Percentiles rank a stretch among this genome's conserved stretches.
Evolutionary conservation across 2,329 filamentous ascomycete genomes (phyloP).

Genomic region (Paradendryphiella salina): DNA sequence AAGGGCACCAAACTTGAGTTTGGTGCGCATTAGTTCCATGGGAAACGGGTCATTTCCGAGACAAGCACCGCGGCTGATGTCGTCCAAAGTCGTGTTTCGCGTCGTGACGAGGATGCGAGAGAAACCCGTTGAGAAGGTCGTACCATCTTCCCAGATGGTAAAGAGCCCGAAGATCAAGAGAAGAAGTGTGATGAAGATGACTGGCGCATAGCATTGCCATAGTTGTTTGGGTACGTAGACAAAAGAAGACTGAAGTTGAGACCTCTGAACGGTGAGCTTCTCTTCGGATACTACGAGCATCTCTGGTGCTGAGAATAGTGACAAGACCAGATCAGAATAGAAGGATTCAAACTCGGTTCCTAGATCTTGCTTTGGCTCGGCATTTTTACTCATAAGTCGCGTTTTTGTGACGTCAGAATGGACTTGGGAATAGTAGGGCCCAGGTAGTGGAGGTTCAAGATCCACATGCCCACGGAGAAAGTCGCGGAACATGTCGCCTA

Average conservation of each 20-base stretch:
- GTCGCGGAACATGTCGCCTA: slow-evolving; percentile 37
- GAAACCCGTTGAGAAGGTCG: slow-evolving; percentile 42
- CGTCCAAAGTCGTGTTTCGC: slow-evolving; percentile 41
- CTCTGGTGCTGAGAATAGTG: slow-evolving; percentile 41
- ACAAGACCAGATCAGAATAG: slow-evolving; percentile 43
- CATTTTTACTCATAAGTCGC: slow-evolving; percentile 47
- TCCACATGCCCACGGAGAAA: slow-evolving; percentile 41
- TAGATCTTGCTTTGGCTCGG: slow-evolving; percentile 31
- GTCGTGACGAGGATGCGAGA: slow-evolving; percentile 44
- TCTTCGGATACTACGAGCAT: slow-evolving; percentile 32
- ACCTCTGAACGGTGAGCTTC: slow-evolving; percentile 24
- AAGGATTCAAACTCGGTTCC: slow-evolving; percentile 31
- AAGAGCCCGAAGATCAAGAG: slow-evolving; percentile 35
- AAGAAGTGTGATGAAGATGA: slow-evolving; percentile 35
- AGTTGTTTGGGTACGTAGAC: slow-evolving; percentile 36
- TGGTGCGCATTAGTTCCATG: slow-evolving; percentile 42
- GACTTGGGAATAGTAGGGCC: slow-evolving; percentile 32
- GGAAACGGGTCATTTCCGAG: slow-evolving; percentile 48
- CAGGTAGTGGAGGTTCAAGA: slow-evolving; percentile 32
- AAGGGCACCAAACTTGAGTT: slow-evolving; percentile 46
- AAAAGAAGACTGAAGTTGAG: slow-evolving; percentile 35
- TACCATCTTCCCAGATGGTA: slow-evolving; percentile 42
- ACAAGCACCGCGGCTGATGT: slow-evolving; percentile 48
- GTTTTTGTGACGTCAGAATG: slow-evolving; percentile 49
- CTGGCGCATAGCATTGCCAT: slow-evolving; percentile 42